A percentile compares a stretch with the other conserved stretches of the same genome.
phyloP scores from a whole-genome alignment of 2,329 filamentous ascomycete genomes.

The Fusarium domesticum region DNA sequence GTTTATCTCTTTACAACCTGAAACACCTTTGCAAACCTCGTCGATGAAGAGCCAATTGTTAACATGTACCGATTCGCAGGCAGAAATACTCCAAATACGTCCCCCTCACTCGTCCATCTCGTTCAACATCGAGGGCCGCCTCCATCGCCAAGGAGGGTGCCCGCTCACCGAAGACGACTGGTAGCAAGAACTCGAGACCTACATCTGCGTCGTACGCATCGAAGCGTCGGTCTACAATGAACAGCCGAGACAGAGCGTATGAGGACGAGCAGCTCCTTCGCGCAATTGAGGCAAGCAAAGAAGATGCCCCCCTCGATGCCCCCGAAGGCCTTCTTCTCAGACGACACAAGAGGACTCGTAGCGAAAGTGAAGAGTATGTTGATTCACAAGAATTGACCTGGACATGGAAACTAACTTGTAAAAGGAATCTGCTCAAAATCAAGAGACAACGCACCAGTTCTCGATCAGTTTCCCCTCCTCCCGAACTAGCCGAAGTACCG shows the following conservation, averaged over 20 bases:
- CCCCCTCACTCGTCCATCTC: conserved; percentile 55
- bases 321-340: conserved; percentile 55
- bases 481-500: conserved; percentile 45
- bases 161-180: conserved; percentile 63
- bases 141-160: conserved; percentile 49
- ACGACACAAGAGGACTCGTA: conserved; percentile 78
- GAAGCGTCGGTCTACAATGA: conserved; percentile 94
- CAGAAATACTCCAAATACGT: conserved; percentile 66
- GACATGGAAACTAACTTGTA: conserved; percentile 23
- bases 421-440: conserved; percentile 64
- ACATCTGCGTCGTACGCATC: conserved; percentile 50
- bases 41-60: conserved; percentile 29
- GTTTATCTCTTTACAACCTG: too few relatives aligned
- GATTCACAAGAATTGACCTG: conserved; percentile 13
- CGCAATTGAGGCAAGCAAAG: conserved; percentile 93
- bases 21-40: background rate
- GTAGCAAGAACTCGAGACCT: conserved; percentile 55
- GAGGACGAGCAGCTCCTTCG: conserved; percentile 87
- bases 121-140: conserved; percentile 57
- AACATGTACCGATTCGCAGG: conserved; percentile 40
- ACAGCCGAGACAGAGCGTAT: conserved; percentile 90
- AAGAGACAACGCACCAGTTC: conserved; percentile 86
- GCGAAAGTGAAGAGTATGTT: conserved; percentile 91
- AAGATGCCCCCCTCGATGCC: conserved; percentile 58
- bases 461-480: conserved; percentile 61